A percentile compares a stretch with the other conserved stretches of the same genome.
Conservation (phyloP, 371 early-diverging fungal genomes). For the Chytridium lagenaria region DNA sequence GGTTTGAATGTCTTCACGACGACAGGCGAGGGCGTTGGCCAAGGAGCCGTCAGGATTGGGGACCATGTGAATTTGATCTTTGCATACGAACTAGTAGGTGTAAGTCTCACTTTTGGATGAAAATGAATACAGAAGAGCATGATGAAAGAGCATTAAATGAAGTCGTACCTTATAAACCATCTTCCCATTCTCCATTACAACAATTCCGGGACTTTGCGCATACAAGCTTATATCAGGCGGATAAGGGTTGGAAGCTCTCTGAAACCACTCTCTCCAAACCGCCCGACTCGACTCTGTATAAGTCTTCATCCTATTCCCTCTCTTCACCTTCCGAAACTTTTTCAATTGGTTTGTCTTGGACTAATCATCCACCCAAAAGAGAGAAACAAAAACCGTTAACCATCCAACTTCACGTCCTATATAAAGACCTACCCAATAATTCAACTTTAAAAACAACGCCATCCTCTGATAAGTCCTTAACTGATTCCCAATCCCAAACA, state of each 20-base stretch:
- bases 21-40: neutral
- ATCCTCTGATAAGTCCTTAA: neutral
- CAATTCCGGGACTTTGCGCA: constrained; percentile 24
- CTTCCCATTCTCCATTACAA: constrained; percentile 13
- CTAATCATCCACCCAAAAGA: neutral
- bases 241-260: neutral
- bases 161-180: constrained; percentile 15
- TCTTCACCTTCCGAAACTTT: neutral
- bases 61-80: neutral
- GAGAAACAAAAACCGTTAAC: neutral
- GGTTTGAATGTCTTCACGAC: too few relatives aligned
- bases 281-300: neutral
- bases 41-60: neutral
- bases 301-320: neutral
- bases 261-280: neutral
- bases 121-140: neutral
- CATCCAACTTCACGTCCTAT: neutral
- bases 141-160: constrained; percentile 15
- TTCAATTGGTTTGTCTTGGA: constrained; percentile 5
- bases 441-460: neutral
- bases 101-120: neutral
- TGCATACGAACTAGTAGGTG: constrained; percentile 4
- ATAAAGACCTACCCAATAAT: neutral
- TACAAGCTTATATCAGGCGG: neutral
- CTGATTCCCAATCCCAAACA: constrained; percentile 15